Base-by-base conservation (phyloP, 257 asterid species). In the Nicotiana attenuata region DNA sequence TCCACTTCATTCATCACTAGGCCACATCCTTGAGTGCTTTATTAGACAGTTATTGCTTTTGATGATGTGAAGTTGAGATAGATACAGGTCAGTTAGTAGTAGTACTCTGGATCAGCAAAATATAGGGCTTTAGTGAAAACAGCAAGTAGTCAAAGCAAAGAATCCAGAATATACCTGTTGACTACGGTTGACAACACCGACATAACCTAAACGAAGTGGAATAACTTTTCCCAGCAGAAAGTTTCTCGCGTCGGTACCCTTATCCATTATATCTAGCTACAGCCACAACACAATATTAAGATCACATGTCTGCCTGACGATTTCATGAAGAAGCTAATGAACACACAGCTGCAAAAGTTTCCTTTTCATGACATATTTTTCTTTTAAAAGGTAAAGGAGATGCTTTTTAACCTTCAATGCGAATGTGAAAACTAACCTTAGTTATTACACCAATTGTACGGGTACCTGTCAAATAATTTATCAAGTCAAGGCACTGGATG, bases 261-360 rank as follows among this genome's bases (percentile, higher is more conserved):
- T 90, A 84, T 96, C 98, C 99, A 96, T 96, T 76, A 96, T 96
- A 85, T 96, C 99, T 92, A 96, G 88, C 99, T 96, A 92, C 68
- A 87, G 83, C 81, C 86, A 76, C 85, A 84, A 84, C 24, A 38
- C 57, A 87, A 63, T 7, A 15, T 33, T 73, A 73, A 73, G 79
- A 73, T 47, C 79, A 73, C 16, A 73, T 22, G 3, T 14, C 24
- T 73, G 26, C 31, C 26, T 73, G 79, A 57, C 2, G 63, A 47
- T 47, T 71, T 47, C 79, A 47, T 57, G 9, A 24, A 73, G 79
- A 24, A 22, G 41, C 22, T 73, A 50, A 73, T 47, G 63, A 73
- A 50, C 41, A 47, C 24, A 22, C 11, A 71, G 41, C 79, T 7
- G 16, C 41, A 47, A 9, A 73, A 47, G 26, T 7, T 47, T 73